Conservation (phyloP, 441 rosid genomes). For the Raphanus hybrid region DNA sequence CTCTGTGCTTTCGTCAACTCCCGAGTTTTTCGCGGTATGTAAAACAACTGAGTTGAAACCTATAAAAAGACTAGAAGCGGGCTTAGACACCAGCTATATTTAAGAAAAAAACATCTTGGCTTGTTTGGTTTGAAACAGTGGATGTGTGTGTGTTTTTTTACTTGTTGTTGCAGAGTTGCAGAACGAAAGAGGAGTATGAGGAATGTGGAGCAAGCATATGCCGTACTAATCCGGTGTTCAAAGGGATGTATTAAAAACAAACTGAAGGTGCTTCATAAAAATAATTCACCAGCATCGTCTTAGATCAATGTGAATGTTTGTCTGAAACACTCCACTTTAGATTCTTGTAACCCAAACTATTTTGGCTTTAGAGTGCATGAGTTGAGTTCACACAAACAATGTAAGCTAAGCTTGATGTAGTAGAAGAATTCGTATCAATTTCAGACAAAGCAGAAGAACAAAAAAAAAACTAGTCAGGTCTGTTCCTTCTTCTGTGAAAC, state of each 20-base stretch:
- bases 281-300: not conserved
- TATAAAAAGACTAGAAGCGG: not conserved
- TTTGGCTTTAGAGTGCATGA: not conserved
- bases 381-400: not conserved
- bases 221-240: conserved; percentile 96
- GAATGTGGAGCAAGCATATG: conserved; percentile 99
- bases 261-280: conserved; percentile 27
- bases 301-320: conserved; percentile 30
- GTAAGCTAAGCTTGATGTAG: conserved; percentile 22
- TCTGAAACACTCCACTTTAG: not conserved
- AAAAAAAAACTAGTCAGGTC: not conserved
- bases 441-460: conserved; percentile 18
- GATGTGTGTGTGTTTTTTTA: not conserved
- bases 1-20: conserved; percentile 98
- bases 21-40: conserved; percentile 89
- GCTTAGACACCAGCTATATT: not conserved
- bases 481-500: not conserved
- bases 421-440: not conserved
- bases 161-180: conserved; percentile 68
- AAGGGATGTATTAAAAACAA: conserved; percentile 82
- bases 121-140: not conserved
- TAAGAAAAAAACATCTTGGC: not conserved
- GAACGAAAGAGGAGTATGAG: conserved; percentile 96
- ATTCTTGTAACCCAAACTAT: conserved; percentile 11
- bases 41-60: conserved; percentile 29